phyloP scores from a whole-genome alignment of 225 moss, liverwort and hornwort genomes.

The Lunularia cruciata region DNA sequence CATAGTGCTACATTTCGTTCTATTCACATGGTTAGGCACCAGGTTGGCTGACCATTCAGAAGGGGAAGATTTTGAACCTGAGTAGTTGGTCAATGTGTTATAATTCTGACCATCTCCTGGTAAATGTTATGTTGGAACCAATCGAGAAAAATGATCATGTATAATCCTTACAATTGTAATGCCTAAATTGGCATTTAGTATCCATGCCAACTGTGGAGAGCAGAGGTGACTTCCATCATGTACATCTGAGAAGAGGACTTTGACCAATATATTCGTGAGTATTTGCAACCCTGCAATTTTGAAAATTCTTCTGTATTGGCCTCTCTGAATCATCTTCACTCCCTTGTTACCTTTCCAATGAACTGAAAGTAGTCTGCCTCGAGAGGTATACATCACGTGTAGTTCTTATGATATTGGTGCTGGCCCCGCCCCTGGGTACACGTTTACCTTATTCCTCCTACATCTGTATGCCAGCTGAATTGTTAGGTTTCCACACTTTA shows the following conservation, averaged over 20 bases:
- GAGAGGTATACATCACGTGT: no score
- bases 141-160: slow-evolving; percentile 1
- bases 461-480: no score
- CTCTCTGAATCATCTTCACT: no score
- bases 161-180: background rate
- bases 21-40: slow-evolving; percentile 3
- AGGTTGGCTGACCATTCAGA: slow-evolving; percentile 12
- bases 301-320: no score
- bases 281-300: no score
- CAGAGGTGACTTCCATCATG: background rate
- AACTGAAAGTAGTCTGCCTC: no score
- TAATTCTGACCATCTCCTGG: slow-evolving; percentile 1
- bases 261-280: background rate
- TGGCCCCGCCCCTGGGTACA: no score
- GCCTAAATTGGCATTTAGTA: background rate
- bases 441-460: no score
- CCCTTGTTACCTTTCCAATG: no score
- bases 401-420: no score
- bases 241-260: background rate
- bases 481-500: no score
- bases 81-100: slow-evolving; percentile 10
- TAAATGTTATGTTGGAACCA: background rate
- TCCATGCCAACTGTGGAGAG: background rate
- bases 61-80: slow-evolving; percentile 17
- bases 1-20: slow-evolving; percentile 17